Base-by-base conservation (phyloP, 129 eudicot species). In the Arctium lappa region DNA sequence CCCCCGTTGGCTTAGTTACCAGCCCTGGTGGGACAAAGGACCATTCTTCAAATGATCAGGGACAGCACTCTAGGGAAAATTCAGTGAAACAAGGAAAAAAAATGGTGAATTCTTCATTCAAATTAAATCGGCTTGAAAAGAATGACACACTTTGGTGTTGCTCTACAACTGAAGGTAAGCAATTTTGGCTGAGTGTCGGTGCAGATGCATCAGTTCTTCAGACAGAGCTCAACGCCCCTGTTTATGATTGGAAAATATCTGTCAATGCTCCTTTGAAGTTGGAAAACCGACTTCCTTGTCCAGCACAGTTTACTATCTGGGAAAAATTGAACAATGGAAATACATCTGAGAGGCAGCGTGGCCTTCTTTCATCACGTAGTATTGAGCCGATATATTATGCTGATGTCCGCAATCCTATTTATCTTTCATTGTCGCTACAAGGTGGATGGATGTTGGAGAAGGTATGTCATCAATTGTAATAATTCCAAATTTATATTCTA, bases 241-340 rank as follows among this genome's bases (percentile, higher is more conserved):
- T 96, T 32, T 96, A 93, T 86, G 99, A 96, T 86, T 96, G 98
- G 99, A 93, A 88, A 85, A 89, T 96, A 75, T 90, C 99, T 0
- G 78, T 92, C 3, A 93, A 87, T 72, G 90, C 99, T 73, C 98
- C 99, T n/a, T 83, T 96, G 79, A 96, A 91, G 88, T 82, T 96
- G 87, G 98, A 96, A 80, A 96, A 96, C 76, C 93, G 99, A 74
- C 98, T 96, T 90, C 97, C 99, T 66, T 96, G 97, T 86, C 89
- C 98, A 39, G 94, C 91, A 75, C 91, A 91, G 72, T 96, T 93
- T 80, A 88, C 85, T 46, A 82, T 91, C 39, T 96, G 95, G 95
- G 98, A 96, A 81, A 93, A 82, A 77, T 18, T 80, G 27, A 90
- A 76, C 68, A 91, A 86, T 75, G 98, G 94, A 6, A 90, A 77